A percentile compares a stretch with the other conserved stretches of the same genome.
Evolutionary conservation across 352 stramenopile genomes (phyloP).

Genomic region (Globisporangium nunn): DNA sequence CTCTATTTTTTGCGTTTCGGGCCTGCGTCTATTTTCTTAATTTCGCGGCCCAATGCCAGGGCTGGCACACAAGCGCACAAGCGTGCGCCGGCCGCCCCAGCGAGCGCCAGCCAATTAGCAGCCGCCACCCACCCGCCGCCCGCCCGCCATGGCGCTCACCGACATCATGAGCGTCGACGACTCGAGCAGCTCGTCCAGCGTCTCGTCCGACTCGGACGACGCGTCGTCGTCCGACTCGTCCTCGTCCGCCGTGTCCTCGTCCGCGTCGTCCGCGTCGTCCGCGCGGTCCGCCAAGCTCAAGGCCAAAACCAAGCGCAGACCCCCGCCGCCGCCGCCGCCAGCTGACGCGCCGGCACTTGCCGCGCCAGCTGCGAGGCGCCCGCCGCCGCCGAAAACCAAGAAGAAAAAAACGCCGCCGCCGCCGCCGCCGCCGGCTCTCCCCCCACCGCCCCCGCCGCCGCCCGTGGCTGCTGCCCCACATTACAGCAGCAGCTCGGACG

Average conservation of each 20-base stretch:
- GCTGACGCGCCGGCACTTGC: no score
- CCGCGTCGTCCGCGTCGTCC: conserved; percentile 15
- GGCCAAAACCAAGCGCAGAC: conserved; percentile 1
- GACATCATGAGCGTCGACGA: conserved; percentile 76
- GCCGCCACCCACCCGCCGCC: background rate
- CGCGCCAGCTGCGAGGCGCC: background rate
- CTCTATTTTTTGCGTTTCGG: no score
- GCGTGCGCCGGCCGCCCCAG: no score
- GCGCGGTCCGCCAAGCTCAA: background rate
- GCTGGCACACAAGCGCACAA: background rate
- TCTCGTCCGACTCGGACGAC: conserved; percentile 63
- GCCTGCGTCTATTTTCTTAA: background rate
- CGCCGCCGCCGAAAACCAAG: background rate
- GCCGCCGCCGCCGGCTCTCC: conserved; percentile 15
- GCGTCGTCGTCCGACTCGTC: conserved; percentile 36
- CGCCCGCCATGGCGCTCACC: conserved; percentile 42
- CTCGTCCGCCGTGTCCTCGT: conserved; percentile 21
- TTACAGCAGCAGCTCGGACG: conserved; percentile 23
- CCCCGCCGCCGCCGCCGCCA: background rate
- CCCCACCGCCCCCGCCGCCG: conserved; percentile 10
- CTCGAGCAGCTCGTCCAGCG: conserved; percentile 71
- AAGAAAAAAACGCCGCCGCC: background rate
- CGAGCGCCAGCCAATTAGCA: background rate
- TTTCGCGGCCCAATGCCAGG: background rate
- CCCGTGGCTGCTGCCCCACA: no score